phyloP scores from a whole-genome alignment of 78 protist genomes.

The Cavenderia fasciculata region DNA sequence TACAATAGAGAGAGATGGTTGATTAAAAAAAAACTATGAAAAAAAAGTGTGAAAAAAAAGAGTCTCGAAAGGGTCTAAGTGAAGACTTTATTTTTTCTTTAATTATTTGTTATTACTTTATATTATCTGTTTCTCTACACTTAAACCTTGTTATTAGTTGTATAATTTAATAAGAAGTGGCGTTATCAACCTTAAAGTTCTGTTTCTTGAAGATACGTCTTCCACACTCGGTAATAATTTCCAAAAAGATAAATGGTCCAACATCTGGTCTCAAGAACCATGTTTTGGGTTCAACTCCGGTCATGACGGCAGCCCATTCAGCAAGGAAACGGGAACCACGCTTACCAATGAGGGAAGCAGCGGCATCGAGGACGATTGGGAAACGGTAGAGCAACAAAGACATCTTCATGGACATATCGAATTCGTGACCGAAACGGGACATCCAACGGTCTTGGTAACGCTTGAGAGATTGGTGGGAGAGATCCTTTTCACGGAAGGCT shows the following conservation, averaged over 20 bases:
- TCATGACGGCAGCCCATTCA: slow-evolving; percentile 83
- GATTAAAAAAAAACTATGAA: too few relatives aligned
- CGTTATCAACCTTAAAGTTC: not conserved
- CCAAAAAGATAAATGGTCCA: slow-evolving; percentile 69
- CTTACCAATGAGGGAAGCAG: slow-evolving; percentile 65
- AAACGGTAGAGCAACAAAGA: slow-evolving; percentile 75
- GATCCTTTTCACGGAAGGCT: slow-evolving; percentile 73
- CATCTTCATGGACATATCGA: slow-evolving; percentile 75
- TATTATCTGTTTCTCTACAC: too few relatives aligned
- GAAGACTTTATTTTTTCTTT: too few relatives aligned
- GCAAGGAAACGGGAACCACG: slow-evolving; percentile 75
- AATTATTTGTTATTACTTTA: too few relatives aligned
- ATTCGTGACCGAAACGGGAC: slow-evolving; percentile 78
- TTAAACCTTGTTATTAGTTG: too few relatives aligned
- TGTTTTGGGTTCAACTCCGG: slow-evolving; percentile 73
- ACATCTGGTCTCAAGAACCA: slow-evolving; percentile 74
- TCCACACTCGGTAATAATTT: slow-evolving; percentile 38
- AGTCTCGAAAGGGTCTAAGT: too few relatives aligned
- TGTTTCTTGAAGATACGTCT: slow-evolving; percentile 22
- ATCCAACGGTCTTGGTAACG: slow-evolving; percentile 80
- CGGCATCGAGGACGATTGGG: slow-evolving; percentile 84
- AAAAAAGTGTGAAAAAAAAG: too few relatives aligned
- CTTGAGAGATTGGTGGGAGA: slow-evolving; percentile 50
- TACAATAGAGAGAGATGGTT: too few relatives aligned
- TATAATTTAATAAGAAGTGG: not conserved